Percentiles rank a stretch among this genome's conserved stretches.
Conservation (phyloP, 345 rosid genomes). For the Citrus unshiu region DNA sequence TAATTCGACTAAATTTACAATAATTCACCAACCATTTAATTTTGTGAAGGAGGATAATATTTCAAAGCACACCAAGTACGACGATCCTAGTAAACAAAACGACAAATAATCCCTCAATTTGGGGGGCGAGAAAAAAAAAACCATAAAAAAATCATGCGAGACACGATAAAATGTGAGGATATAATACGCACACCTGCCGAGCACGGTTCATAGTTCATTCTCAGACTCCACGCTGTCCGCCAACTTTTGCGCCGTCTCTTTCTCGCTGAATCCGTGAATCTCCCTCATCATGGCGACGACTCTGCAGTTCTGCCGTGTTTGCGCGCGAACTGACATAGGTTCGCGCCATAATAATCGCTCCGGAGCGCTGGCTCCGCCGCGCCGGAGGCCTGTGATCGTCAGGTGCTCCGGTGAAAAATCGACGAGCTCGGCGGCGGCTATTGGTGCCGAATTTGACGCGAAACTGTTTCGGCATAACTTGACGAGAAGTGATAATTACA, state of each 20-base stretch:
- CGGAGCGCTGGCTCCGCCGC: conserved; percentile 25
- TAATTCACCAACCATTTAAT: background rate
- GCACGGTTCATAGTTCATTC: background rate
- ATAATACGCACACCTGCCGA: conserved; percentile 14
- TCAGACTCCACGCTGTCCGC: background rate
- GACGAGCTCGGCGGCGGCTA: conserved; percentile 36
- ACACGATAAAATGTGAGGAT: conserved; percentile 6
- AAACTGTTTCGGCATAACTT: conserved; percentile 73
- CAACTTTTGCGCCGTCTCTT: conserved; percentile 4
- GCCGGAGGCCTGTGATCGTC: conserved; percentile 38
- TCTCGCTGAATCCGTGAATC: background rate
- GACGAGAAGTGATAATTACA: conserved; percentile 77
- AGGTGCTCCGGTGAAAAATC: conserved; percentile 50
- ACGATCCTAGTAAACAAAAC: background rate
- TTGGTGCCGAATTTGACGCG: conserved; percentile 70
- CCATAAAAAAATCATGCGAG: background rate
- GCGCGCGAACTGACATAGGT: conserved; percentile 31
- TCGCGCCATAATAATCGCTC: conserved; percentile 26
- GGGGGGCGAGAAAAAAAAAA: background rate
- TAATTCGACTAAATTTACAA: no score
- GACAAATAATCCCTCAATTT: background rate
- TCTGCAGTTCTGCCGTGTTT: conserved; percentile 61
- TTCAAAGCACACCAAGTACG: background rate
- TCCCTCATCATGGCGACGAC: conserved; percentile 65
- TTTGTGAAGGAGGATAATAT: no score